These are phyloP conservation scores for Tetrapyrgos nigripes DNA, from an alignment of 1,284 basidiomycete genomes.

Conservation along the genomic window DNA sequence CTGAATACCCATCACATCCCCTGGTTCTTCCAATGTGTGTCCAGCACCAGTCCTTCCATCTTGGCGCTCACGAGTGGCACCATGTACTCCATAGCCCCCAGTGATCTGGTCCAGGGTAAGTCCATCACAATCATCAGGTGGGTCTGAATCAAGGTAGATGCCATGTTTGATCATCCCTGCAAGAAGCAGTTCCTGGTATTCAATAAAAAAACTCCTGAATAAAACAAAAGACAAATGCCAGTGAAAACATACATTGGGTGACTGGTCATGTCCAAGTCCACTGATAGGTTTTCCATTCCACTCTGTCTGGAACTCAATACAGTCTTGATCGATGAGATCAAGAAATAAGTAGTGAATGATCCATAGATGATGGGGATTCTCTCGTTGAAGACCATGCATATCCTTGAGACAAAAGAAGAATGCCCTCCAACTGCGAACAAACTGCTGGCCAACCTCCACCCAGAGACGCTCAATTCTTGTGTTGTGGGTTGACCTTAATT, in stretches of 20 bases:
- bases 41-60: too few species aligned
- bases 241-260: too few species aligned
- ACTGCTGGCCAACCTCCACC: slow-evolving; percentile 43
- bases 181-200: neutral
- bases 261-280: too few species aligned
- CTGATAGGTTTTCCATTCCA: slow-evolving; percentile 40
- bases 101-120: neutral
- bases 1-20: neutral
- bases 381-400: slow-evolving; percentile 15
- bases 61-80: too few species aligned
- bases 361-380: too few species aligned
- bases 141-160: neutral
- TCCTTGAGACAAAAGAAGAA: slow-evolving; percentile 6
- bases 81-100: neutral
- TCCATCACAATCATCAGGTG: neutral
- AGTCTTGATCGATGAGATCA: slow-evolving; percentile 37
- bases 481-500: slow-evolving; percentile 43
- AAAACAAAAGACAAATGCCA: too few species aligned
- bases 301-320: slow-evolving; percentile 28
- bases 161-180: neutral
- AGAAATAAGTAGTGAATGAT: too few species aligned
- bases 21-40: neutral
- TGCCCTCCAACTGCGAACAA: slow-evolving; percentile 20
- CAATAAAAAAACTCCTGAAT: too few species aligned
- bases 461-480: slow-evolving; percentile 41